These are phyloP conservation scores for Ustilago cynodontis DNA, from an alignment of 1,284 basidiomycete species.

Conservation along the genomic window DNA sequence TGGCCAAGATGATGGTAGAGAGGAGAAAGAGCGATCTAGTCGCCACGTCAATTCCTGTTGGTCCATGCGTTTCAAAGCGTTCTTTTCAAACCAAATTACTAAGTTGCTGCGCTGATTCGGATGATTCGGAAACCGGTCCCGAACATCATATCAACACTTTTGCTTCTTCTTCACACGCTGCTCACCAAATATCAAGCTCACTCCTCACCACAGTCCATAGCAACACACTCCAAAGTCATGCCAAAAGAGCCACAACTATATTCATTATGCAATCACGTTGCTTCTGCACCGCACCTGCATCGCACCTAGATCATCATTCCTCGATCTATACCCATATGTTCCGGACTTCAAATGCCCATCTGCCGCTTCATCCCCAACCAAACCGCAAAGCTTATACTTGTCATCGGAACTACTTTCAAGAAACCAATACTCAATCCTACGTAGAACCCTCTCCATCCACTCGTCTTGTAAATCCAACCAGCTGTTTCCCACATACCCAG, in stretches of 20 bases:
- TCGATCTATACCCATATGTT: neutral
- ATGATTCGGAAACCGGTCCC: too few species aligned
- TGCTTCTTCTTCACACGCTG: neutral
- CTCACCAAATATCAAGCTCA: neutral
- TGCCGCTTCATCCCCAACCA: constrained; percentile 69
- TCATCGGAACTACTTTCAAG: constrained; percentile 97
- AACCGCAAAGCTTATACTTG: constrained; percentile 71
- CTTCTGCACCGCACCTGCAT: neutral
- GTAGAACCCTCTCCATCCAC: constrained; percentile 90
- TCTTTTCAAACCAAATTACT: too few species aligned
- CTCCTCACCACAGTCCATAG: too few species aligned
- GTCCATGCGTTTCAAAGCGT: too few species aligned
- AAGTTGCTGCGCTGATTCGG: too few species aligned
- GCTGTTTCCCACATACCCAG: constrained; percentile 65
- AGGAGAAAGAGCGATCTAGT: too few species aligned
- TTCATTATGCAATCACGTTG: neutral
- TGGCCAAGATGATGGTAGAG: too few species aligned
- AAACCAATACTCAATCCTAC: constrained; percentile 94
- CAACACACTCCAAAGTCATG: neutral
- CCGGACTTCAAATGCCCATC: constrained; percentile 56
- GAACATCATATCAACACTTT: too few species aligned
- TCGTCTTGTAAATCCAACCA: constrained; percentile 76
- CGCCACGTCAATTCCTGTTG: too few species aligned
- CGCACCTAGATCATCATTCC: neutral
- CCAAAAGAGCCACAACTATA: neutral